Conservation (phyloP, 441 rosid genomes). For the Arabidopsis lyrata region DNA sequence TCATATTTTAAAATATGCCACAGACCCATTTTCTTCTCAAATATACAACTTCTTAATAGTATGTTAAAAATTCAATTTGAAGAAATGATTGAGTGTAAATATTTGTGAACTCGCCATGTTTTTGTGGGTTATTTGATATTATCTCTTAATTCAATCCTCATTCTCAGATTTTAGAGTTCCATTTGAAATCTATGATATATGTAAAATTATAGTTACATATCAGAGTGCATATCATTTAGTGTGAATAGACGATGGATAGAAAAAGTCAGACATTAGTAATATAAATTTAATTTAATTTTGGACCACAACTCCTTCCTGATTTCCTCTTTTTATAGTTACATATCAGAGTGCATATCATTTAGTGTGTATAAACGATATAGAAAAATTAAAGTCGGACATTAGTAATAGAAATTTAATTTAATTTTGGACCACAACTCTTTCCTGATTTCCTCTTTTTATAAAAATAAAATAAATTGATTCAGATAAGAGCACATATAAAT, state of each 20-base stretch:
- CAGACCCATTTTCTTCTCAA: neutral
- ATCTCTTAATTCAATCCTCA: slow-evolving; percentile 5
- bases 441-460: neutral
- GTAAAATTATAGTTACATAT: neutral
- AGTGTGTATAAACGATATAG: neutral
- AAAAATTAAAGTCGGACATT: neutral
- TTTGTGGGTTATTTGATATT: neutral
- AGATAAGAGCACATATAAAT: slow-evolving; percentile 22
- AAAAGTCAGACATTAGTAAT: neutral
- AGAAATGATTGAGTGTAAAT: neutral
- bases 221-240: neutral
- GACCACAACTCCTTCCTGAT: slow-evolving; percentile 12
- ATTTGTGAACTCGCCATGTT: neutral
- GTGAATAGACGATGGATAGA: neutral
- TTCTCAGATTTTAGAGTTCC: neutral
- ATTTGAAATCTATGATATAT: neutral
- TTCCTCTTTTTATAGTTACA: neutral
- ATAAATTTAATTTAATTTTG: neutral
- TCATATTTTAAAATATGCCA: neutral
- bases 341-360: neutral
- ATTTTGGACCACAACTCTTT: slow-evolving; percentile 23
- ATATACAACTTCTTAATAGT: neutral
- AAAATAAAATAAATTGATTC: slow-evolving; percentile 4
- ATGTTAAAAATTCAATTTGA: neutral
- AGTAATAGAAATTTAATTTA: neutral